Evolutionary conservation across 805 yeast species (phyloP), one percentile per base, ranked within the genome.

Genomic region (Pichia membranifaciens): DNA sequence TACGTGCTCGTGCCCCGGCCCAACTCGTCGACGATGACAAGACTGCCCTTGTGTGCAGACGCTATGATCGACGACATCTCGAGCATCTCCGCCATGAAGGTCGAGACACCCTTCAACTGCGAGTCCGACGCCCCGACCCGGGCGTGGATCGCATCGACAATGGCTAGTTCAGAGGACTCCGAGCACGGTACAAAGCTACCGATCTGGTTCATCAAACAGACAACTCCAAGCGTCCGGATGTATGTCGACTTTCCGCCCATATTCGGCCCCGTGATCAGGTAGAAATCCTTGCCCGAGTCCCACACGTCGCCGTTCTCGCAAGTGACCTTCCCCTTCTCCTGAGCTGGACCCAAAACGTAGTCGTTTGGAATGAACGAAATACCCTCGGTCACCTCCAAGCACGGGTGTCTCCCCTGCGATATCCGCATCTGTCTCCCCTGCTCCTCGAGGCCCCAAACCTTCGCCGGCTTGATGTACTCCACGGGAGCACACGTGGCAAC

Each of bases 121-220:
- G 97, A 91, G 64, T 93, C 99, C 12, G 97, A 95, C 2, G 99
- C 98, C 10, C 99, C 99, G n/a, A 93, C 96, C 60, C 99, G 80
- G 13, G 98, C 95, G 50, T 93, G 74, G 5, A 93, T 84, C 2
- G 96, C 88, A 66, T 93, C 99, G 52, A 91, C 88, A 2, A 93
- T 72, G 12, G 88, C 81, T 22, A 93, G 63, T 57, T 87, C 90
- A 0, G 96, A 90, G 31, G 73, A 81, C 35, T 71, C 72, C 12
- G 70, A 69, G 51, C 84, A 83, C 2, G 99, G 99, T 22, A 90
- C 80, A 60, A 84, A 90, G 50, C 93, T 84, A 1, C 97, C 97
- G 18, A 88, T 78, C 62, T 90, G 97, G 23, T 87, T 86, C 86
- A 90, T 75, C 41, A 90, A 68, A 2, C 93, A 82, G 47, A 89